Base-by-base conservation (phyloP, 129 eudicot species). In the Ambrosia trifida region DNA sequence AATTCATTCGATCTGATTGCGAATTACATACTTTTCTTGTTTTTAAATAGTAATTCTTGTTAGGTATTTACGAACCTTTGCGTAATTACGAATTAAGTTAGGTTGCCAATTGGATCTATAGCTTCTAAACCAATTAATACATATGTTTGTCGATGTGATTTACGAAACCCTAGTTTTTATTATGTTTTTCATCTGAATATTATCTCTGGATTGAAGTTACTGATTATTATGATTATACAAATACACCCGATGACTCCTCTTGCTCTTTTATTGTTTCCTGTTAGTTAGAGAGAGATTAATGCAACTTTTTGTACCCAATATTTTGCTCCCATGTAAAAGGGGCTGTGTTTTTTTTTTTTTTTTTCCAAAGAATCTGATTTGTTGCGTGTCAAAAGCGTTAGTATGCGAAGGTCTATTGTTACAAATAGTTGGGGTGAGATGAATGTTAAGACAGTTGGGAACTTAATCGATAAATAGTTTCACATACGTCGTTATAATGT, bases 121-220 rank as follows among this genome's bases (percentile, higher is more conserved):
- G 13, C 19, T 49, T 62, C 14, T 30, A 35, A 73, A 35, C 38
- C 17, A 49, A 35, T 62, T 24, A 63, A 49, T 63, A 32, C 16
- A 35, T 6, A 47, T 54, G 67, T 54, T 19, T 45, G 36, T 14
- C 12, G 30, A 67, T 53, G 41, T 54, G 44, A 31, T 54, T 36
- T 51, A 2, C 32, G 50, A 66, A 66, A 75, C 79, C 79, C 79
- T 75, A 66, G 11, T 30, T 54, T 74, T 52, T 31, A 18, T 30
- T 7, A 44, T 17, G 45, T 31, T 40, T 9, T 51, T 10, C 7
- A n/a, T 51, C 11, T 11, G 62, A 9, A 10, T 6, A 57, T 28
- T 2, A n/a, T 0, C 5, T 7, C 20, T 9, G 7, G 5, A 38
- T 11, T 70, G 28, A 40, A 7, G 14, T 13, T 13, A 18, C 11